Percentiles rank a stretch among this genome's conserved stretches.
Conservation (phyloP, 2,329 filamentous ascomycete species). For the Emergomyces orientalis region DNA sequence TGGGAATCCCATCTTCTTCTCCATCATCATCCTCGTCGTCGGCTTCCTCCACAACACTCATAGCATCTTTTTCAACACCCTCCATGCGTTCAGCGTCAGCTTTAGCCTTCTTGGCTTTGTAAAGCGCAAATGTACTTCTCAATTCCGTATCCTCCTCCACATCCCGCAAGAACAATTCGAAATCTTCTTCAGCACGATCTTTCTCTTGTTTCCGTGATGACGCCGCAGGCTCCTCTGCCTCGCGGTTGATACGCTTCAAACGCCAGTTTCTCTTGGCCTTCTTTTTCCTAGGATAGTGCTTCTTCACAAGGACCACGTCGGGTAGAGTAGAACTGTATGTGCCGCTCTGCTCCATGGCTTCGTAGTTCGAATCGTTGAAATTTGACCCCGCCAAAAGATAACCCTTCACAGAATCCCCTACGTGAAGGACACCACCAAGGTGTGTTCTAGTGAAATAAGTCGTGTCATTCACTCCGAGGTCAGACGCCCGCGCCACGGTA, state of each 20-base stretch:
- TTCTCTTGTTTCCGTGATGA: slow-evolving; percentile 45
- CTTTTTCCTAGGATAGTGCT: slow-evolving; percentile 79
- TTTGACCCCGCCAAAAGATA: slow-evolving; percentile 83
- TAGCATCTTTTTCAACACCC: slow-evolving; percentile 28
- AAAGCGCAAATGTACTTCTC: slow-evolving; percentile 72
- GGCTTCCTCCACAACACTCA: slow-evolving; percentile 42
- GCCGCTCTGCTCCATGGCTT: slow-evolving; percentile 68
- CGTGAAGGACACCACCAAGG: slow-evolving; percentile 72
- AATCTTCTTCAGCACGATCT: slow-evolving; percentile 87
- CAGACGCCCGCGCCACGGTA: slow-evolving; percentile 75
- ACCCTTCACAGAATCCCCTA: slow-evolving; percentile 89
- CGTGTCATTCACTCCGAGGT: slow-evolving; percentile 75
- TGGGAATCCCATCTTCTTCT: slow-evolving; percentile 56
- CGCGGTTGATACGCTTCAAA: slow-evolving; percentile 83
- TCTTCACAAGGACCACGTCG: slow-evolving; percentile 94
- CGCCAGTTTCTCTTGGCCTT: slow-evolving; percentile 87
- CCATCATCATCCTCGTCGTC: slow-evolving; percentile 38
- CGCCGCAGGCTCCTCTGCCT: slow-evolving; percentile 59
- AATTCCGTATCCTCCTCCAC: slow-evolving; percentile 93
- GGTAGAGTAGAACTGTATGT: slow-evolving; percentile 71
- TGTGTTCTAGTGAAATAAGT: slow-evolving; percentile 89
- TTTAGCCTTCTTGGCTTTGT: slow-evolving; percentile 58
- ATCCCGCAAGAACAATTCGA: slow-evolving; percentile 93
- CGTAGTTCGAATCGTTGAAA: slow-evolving; percentile 82
- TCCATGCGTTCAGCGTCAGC: slow-evolving; percentile 40